A percentile compares a stretch with the other conserved stretches of the same genome.
Conservation (phyloP, 768 basidiomycete species). For the Trametes villosa region DNA sequence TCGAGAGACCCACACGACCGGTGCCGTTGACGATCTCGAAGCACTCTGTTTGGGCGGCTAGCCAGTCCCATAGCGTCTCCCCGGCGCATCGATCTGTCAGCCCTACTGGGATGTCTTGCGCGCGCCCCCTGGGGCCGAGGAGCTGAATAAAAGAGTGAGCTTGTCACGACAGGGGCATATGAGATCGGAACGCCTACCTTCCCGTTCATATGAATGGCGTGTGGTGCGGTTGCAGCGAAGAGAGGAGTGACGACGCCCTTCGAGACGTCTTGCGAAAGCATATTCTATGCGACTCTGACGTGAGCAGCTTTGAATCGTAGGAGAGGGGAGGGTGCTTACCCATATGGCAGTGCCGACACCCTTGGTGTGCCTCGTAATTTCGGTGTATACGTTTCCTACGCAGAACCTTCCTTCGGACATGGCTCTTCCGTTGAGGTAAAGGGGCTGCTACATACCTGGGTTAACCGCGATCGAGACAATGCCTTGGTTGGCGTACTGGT, state of each 20-base stretch:
- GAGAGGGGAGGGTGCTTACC: not conserved
- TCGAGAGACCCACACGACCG: no score
- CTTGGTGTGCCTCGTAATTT: not conserved
- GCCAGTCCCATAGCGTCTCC: slow-evolving; percentile 19
- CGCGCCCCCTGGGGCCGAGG: not conserved
- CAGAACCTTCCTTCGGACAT: no score
- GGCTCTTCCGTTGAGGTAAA: no score
- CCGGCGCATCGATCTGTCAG: not conserved
- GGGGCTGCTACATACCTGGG: slow-evolving; percentile 51
- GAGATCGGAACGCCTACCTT: no score
- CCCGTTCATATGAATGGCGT: not conserved
- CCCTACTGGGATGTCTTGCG: not conserved
- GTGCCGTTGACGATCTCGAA: slow-evolving; percentile 7
- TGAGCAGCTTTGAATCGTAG: not conserved
- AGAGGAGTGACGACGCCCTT: slow-evolving; percentile 15
- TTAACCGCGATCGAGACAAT: slow-evolving; percentile 51
- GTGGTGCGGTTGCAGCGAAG: slow-evolving; percentile 13
- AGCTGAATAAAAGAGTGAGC: not conserved
- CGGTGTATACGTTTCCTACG: slow-evolving; percentile 8
- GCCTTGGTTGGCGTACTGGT: slow-evolving; percentile 47
- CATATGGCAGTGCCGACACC: not conserved
- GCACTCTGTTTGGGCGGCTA: slow-evolving; percentile 16
- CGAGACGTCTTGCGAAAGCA: slow-evolving; percentile 9
- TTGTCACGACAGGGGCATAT: no score
- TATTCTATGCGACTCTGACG: not conserved